These are phyloP conservation scores for Solanum gandarillasii DNA, from an alignment of 257 asterid genomes.

Conservation along the genomic window DNA sequence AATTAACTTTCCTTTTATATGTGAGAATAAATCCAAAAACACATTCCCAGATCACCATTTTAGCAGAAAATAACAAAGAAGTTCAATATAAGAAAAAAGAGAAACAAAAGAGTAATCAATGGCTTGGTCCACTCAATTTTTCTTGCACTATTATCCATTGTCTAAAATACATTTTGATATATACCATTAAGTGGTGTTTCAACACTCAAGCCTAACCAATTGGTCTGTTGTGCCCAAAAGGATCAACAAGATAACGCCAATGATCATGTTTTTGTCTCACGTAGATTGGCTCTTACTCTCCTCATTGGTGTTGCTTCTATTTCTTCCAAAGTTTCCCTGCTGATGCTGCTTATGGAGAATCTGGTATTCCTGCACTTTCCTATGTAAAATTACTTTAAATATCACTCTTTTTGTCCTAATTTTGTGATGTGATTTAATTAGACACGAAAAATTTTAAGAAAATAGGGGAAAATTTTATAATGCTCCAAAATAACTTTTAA, in stretches of 20 bases:
- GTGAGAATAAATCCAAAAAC: not conserved
- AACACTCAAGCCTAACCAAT: conserved; percentile 24
- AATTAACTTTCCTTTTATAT: conserved; percentile 15
- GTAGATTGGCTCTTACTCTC: conserved; percentile 56
- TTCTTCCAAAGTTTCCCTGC: conserved; percentile 62
- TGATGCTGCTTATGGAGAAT: conserved; percentile 79
- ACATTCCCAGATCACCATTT: not conserved
- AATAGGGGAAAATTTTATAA: too few relatives aligned
- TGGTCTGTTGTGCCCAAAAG: conserved; percentile 54
- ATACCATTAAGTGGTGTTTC: not conserved
- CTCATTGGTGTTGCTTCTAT: conserved; percentile 63
- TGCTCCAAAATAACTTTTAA: not conserved
- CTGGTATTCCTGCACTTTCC: conserved; percentile 26
- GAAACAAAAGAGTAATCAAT: not conserved
- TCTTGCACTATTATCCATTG: conserved; percentile 34
- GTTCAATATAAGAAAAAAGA: not conserved
- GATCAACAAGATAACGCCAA: conserved; percentile 3
- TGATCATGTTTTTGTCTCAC: conserved; percentile 20
- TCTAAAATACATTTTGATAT: conserved; percentile 8
- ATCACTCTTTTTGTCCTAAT: not conserved
- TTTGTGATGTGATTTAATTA: not conserved
- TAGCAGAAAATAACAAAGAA: not conserved
- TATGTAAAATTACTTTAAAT: not conserved
- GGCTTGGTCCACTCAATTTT: conserved; percentile 63
- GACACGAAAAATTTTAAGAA: not conserved